These are phyloP conservation scores for Microcos paniculata DNA, from an alignment of 345 rosid species.

Conservation along the genomic window DNA sequence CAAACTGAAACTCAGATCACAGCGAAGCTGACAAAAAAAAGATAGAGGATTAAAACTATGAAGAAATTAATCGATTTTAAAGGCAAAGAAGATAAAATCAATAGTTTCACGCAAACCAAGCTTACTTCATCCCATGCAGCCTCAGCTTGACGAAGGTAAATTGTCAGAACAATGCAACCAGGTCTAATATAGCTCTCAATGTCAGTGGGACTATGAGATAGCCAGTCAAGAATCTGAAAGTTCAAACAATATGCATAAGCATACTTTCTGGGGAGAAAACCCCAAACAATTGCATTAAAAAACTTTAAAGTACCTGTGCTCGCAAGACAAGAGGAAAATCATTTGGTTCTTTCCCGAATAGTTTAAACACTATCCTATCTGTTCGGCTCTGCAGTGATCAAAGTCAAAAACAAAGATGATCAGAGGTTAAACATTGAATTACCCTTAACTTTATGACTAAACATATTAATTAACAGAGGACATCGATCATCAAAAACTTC, in stretches of 20 bases:
- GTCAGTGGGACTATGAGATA: slow-evolving; percentile 94
- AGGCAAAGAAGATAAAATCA: background rate
- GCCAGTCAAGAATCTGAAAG: slow-evolving; percentile 91
- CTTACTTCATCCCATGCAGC: slow-evolving; percentile 93
- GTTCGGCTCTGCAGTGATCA: slow-evolving; percentile 79
- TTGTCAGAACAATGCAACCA: slow-evolving; percentile 84
- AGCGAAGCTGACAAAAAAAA: slow-evolving; percentile 55
- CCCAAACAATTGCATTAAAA: background rate
- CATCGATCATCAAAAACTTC: slow-evolving; percentile 6
- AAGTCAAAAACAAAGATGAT: slow-evolving; percentile 11
- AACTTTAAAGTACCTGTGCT: slow-evolving; percentile 62
- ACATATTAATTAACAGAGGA: background rate
- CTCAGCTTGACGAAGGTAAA: slow-evolving; percentile 84
- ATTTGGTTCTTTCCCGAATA: slow-evolving; percentile 95
- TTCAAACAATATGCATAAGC: slow-evolving; percentile 20
- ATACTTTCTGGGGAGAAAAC: slow-evolving; percentile 21
- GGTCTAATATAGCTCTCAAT: slow-evolving; percentile 99
- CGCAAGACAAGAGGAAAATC: slow-evolving; percentile 85
- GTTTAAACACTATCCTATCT: slow-evolving; percentile 83
- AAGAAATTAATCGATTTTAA: slow-evolving; percentile 9
- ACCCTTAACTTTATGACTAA: background rate
- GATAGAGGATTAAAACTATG: slow-evolving; percentile 11
- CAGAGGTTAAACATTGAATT: background rate
- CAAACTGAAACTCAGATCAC: slow-evolving; percentile 71
- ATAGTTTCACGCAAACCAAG: slow-evolving; percentile 20